Base-by-base conservation (phyloP, 2,329 filamentous ascomycete genomes). In the Aspergillus amoenus region DNA sequence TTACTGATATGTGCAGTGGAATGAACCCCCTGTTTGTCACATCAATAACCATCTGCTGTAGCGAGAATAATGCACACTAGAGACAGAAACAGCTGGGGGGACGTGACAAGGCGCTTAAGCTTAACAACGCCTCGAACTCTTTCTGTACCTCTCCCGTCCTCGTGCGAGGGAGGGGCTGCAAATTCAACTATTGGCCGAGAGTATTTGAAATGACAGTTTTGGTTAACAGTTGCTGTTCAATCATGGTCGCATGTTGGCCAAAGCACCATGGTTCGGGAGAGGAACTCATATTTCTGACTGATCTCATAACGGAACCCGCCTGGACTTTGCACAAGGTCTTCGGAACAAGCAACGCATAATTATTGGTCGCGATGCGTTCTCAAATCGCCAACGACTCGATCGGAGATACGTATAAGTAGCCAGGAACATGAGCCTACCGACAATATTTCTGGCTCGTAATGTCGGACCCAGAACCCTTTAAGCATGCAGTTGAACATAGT, bases 41-140 rank as follows among this genome's bases (percentile, higher is more conserved):
- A 45, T 15, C 45, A 21, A 21, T 21, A 21, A 21, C 21, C 44
- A 44, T 40, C 22, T 7, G 17, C 39, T 24, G 46, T n/a, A 30
- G 9, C 8, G 18, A 43, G 34, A 27, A 40, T 18, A 18, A 22
- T n/a, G 24, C 22, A 17, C 27, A 18, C 18, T 40, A 17, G 18
- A 17, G 18, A 15, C 46, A 49, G 32, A 37, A 24, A 40, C 40
- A 39, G 17, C 46, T 45, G 40, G 46, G 47, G 37, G 21, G 54
- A n/a, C 40, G 30, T 49, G 45, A 12, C 12, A 43, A 22, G 39
- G 52, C 34, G 52, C 53, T 55, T 55, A 55, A 50, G 45, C 46
- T 55, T 55, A 42, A 55, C 12, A 49, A 24, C 27, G 27, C 27
- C 27, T 9, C 11, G 15, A 37, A 37, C 13, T n/a, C 5, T 7